A percentile compares a stretch with the other conserved stretches of the same genome.
Conservation (phyloP, 1,284 basidiomycete genomes). For the Cryptococcus maquisensis region DNA sequence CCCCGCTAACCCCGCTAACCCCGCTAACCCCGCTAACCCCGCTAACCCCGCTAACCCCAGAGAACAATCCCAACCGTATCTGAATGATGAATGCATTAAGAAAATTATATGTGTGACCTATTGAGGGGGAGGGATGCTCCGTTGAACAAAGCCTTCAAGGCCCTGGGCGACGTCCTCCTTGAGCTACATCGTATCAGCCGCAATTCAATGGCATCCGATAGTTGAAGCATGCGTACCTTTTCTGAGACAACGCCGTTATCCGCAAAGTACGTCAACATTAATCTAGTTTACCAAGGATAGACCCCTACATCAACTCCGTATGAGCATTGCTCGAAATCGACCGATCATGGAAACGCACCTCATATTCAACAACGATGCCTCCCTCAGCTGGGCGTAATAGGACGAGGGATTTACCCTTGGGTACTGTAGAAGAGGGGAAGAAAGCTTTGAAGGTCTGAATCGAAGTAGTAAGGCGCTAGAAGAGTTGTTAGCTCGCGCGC, state of each 20-base stretch:
- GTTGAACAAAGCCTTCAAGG: slow-evolving; percentile 18
- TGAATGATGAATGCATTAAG: no score
- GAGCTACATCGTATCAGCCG: slow-evolving; percentile 16
- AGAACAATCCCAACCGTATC: no score
- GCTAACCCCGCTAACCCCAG: no score
- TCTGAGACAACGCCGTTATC: slow-evolving; percentile 46
- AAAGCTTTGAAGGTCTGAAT: slow-evolving; percentile 49
- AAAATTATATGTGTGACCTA: no score
- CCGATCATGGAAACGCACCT: slow-evolving; percentile 27
- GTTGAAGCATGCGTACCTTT: slow-evolving; percentile 29
- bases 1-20: no score
- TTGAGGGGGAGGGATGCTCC: no score
- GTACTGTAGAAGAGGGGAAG: slow-evolving; percentile 51
- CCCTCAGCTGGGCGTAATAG: slow-evolving; percentile 41
- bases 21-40: no score
- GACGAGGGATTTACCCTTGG: slow-evolving; percentile 51
- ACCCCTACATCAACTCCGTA: slow-evolving; percentile 29
- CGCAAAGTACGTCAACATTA: slow-evolving; percentile 50
- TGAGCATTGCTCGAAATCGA: background rate
- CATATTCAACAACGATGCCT: slow-evolving; percentile 44
- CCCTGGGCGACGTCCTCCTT: slow-evolving; percentile 36
- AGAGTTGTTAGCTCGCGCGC: no score
- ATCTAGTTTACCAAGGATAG: slow-evolving; percentile 42
- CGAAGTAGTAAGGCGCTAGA: slow-evolving; percentile 35
- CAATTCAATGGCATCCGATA: background rate